These are phyloP conservation scores for Ceratocystiopsis minuta DNA, from an alignment of 2,329 filamentous ascomycete species.

Conservation along the genomic window DNA sequence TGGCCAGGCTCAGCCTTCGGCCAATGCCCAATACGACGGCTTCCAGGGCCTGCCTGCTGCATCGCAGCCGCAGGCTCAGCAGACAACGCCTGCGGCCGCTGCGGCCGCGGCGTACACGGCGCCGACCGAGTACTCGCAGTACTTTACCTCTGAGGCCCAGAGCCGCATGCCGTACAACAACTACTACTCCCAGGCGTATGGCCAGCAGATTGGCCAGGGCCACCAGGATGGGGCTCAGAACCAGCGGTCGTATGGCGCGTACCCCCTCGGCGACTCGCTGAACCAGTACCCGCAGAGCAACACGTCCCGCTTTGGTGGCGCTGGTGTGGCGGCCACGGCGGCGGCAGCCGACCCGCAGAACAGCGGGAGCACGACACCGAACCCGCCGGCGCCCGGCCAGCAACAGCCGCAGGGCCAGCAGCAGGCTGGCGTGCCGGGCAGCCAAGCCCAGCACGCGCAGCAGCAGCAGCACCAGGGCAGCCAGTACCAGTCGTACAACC, in stretches of 20 bases:
- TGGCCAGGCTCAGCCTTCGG: constrained; percentile 36
- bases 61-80: constrained; percentile 26
- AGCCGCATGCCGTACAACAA: constrained; percentile 61
- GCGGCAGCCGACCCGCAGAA: constrained; percentile 51
- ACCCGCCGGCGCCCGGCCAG: constrained; percentile 41
- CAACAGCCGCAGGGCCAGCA: constrained; percentile 18
- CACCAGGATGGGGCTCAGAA: constrained; percentile 56
- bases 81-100: constrained; percentile 38
- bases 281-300: constrained; percentile 61
- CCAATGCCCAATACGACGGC: constrained; percentile 41
- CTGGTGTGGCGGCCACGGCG: constrained; percentile 9
- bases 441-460: constrained; percentile 17
- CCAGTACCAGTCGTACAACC: constrained; percentile 14
- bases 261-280: constrained; percentile 46
- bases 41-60: constrained; percentile 19
- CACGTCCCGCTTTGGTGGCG: constrained; percentile 42
- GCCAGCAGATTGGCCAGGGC: constrained; percentile 36
- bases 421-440: constrained; percentile 10
- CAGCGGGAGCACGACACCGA: constrained; percentile 81
- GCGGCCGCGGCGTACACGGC: constrained; percentile 35
- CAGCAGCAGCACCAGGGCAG: constrained; percentile 15
- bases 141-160: constrained; percentile 55
- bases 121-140: constrained; percentile 64
- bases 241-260: constrained; percentile 62
- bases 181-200: constrained; percentile 44